Evolutionary conservation across 805 yeast genomes (phyloP), one percentile per base, ranked within the genome.

Genomic region (Suhomyces faveliae): DNA sequence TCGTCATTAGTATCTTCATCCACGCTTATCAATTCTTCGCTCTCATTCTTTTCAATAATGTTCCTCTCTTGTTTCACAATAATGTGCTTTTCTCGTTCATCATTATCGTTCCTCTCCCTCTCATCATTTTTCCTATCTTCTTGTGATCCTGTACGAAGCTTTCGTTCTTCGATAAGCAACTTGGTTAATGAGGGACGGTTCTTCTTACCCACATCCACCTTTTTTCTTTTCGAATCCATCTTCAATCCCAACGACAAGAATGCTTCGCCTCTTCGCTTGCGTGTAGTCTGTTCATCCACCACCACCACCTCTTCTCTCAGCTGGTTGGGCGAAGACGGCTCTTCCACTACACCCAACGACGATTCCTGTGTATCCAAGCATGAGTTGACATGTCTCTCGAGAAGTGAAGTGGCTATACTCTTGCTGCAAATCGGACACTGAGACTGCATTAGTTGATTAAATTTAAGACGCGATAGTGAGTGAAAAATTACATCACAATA

Each of bases 341-440:
- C 40, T 7, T 21, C 40, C 40, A 17, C 25, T 17, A 21, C 25
- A 2, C 23, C 42, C 37, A 33, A 33, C 19, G 37, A 33, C 13
- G 22, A 15, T 23, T 62, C 70, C 15, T 55, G 62, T 5, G 57
- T 56, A 47, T 73, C 78, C 46, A 73, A 59, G 47, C 78, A 73
- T 12, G 57, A 45, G 46, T 73, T 73, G 11, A 71, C 78, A 46
- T 73, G 78, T 19, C 67, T 54, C 51, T 71, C 76, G 5, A 72
- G 57, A 15, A 63, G 54, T 4, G 46, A 46, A 4, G 46, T 46
- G 2, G 63, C 55, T 25, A 70, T 59, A 4, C 20, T 24, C 46
- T 61, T 59, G 35, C 52, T 50, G 49, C 78, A 73, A 17, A 73
- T 60, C 11, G 78, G 78, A 50, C 78, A 73, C 33, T 45, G 37